These are phyloP conservation scores for Tulasnella sp. DNA, from an alignment of 768 basidiomycete species.

Conservation along the genomic window DNA sequence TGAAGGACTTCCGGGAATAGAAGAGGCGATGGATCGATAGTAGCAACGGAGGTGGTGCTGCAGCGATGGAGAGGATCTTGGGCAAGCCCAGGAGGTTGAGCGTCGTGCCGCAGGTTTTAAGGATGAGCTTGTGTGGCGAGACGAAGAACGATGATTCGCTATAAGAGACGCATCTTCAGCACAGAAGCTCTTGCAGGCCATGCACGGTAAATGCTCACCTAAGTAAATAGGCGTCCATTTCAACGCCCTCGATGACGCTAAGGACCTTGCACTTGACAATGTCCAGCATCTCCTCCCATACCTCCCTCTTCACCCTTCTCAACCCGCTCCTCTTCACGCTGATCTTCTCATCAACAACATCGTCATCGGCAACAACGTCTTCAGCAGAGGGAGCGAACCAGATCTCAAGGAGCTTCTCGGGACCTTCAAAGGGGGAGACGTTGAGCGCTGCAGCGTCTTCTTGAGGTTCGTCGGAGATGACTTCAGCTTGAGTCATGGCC, in stretches of 20 bases:
- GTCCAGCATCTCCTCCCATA: constrained; percentile 97
- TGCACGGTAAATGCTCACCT: constrained; percentile 51
- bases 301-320: constrained; percentile 57
- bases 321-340: constrained; percentile 54
- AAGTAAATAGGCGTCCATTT: constrained; percentile 90
- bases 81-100: constrained; percentile 93
- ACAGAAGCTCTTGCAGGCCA: constrained; percentile 9
- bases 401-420: constrained; percentile 91
- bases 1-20: constrained; percentile 97
- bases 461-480: not conserved
- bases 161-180: constrained; percentile 7
- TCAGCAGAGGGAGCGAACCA: constrained; percentile 86
- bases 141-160: constrained; percentile 98
- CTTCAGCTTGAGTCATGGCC: constrained; percentile 1
- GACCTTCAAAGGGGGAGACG: constrained; percentile 68
- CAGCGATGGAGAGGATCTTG: constrained; percentile 89
- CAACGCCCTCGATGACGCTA: constrained; percentile 78
- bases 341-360: constrained; percentile 31
- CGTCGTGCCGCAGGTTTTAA: constrained; percentile 98
- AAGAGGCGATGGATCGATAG: constrained; percentile 80
- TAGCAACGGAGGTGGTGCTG: constrained; percentile 50
- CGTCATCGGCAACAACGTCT: constrained; percentile 33
- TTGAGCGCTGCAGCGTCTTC: constrained; percentile 1
- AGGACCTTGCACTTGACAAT: constrained; percentile 96
- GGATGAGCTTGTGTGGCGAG: constrained; percentile 87